Evolutionary conservation across 257 asterid genomes (phyloP).

Genomic region (Lycium barbarum): DNA sequence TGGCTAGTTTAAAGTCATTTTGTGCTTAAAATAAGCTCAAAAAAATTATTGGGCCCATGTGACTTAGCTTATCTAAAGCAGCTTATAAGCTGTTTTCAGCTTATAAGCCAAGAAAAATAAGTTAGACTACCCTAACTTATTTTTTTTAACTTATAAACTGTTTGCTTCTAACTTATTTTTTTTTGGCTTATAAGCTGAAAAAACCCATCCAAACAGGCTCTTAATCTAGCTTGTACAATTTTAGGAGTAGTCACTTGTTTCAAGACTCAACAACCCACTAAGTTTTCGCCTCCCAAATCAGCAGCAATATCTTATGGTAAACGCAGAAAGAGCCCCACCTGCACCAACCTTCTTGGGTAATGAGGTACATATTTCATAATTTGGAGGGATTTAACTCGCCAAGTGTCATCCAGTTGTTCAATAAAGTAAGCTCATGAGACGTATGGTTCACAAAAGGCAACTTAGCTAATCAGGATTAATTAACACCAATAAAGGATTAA

Average conservation of each 20-base stretch:
- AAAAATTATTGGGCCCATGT: no score
- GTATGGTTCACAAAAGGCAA: neutral
- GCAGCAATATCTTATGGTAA: neutral
- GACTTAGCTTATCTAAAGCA: no score
- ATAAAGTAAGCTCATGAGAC: neutral
- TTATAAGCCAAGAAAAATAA: no score
- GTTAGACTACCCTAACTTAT: no score
- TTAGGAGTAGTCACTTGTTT: neutral
- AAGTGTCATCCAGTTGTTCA: neutral
- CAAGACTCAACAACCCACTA: constrained; percentile 30
- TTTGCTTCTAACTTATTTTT: no score
- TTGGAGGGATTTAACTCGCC: neutral
- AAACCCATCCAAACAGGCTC: no score
- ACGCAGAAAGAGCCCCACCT: neutral
- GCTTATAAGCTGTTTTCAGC: no score
- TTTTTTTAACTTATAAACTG: no score
- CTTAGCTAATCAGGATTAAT: neutral
- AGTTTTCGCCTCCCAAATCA: neutral
- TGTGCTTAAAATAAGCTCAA: no score
- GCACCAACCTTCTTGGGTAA: neutral
- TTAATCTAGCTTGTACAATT: no score
- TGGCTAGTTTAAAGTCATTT: no score
- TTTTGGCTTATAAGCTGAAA: no score
- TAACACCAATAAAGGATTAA: neutral
- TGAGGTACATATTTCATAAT: neutral